Percentiles rank a stretch among this genome's conserved stretches.
Evolutionary conservation across 306 rosid species (phyloP).

Genomic region (Dalbergia cochinchinensis): DNA sequence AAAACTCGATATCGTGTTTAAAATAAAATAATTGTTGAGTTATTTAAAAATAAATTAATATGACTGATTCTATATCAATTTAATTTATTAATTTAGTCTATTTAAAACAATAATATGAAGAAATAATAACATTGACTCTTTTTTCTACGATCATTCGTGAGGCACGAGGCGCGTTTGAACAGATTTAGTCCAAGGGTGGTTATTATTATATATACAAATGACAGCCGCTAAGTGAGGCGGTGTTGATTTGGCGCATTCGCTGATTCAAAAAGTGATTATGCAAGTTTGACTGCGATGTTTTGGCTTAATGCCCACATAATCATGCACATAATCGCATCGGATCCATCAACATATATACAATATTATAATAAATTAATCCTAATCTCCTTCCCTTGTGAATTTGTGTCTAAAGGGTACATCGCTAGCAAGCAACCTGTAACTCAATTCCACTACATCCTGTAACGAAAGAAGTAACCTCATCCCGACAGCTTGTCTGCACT

Average conservation of each 20-base stretch:
- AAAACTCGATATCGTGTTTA: too few relatives aligned
- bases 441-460: slow-evolving; percentile 2
- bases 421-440: background rate
- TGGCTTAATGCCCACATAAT: background rate
- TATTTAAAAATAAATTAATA: too few relatives aligned
- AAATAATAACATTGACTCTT: background rate
- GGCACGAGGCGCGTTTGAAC: slow-evolving; percentile 29
- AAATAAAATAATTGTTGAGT: too few relatives aligned
- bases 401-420: background rate
- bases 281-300: slow-evolving; percentile 21
- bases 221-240: slow-evolving; percentile 22
- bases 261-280: background rate
- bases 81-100: too few relatives aligned
- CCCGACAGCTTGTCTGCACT: slow-evolving; percentile 17
- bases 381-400: background rate
- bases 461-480: background rate
- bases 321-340: slow-evolving; percentile 18
- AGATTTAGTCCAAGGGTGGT: background rate
- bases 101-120: too few relatives aligned
- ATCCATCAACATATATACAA: background rate
- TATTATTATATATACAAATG: background rate
- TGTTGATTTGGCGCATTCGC: slow-evolving; percentile 2
- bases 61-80: too few relatives aligned
- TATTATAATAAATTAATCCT: background rate
- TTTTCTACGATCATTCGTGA: background rate